These are phyloP conservation scores for Rhododendron henanense DNA, from an alignment of 148 eudicot species.

Conservation along the genomic window DNA sequence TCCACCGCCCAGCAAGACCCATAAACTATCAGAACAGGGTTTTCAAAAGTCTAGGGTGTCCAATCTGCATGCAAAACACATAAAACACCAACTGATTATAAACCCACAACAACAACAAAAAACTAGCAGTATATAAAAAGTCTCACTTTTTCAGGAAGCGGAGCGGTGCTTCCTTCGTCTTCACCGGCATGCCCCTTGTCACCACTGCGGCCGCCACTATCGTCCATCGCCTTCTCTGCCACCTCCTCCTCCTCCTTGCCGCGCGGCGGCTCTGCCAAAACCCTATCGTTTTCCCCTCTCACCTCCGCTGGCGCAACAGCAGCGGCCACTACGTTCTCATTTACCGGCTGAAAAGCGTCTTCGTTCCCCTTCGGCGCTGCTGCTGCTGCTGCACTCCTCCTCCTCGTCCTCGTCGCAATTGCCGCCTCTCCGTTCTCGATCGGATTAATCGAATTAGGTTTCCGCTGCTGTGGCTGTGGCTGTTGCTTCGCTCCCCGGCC, in stretches of 20 bases:
- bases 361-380: constrained; percentile 28
- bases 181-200: constrained; percentile 37
- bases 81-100: neutral
- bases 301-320: constrained; percentile 26
- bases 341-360: constrained; percentile 8
- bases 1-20: neutral
- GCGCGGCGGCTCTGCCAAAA: constrained; percentile 10
- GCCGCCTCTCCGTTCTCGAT: constrained; percentile 27
- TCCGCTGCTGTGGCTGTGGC: constrained; percentile 22
- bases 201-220: constrained; percentile 34
- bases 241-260: constrained; percentile 25
- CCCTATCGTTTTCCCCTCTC: constrained; percentile 18
- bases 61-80: neutral
- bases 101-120: neutral
- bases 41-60: neutral
- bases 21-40: neutral
- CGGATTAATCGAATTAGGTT: constrained; percentile 23
- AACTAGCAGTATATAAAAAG: neutral
- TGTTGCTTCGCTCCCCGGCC: constrained; percentile 53
- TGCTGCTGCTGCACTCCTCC: constrained; percentile 44
- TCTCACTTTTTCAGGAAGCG: constrained; percentile 57
- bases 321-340: constrained; percentile 23
- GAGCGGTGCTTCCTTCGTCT: constrained; percentile 33
- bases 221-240: constrained; percentile 40
- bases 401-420: constrained; percentile 49